A percentile compares a stretch with the other conserved stretches of the same genome.
Evolutionary conservation across 129 eudicot species (phyloP).

Genomic region (Artemisia annua): DNA sequence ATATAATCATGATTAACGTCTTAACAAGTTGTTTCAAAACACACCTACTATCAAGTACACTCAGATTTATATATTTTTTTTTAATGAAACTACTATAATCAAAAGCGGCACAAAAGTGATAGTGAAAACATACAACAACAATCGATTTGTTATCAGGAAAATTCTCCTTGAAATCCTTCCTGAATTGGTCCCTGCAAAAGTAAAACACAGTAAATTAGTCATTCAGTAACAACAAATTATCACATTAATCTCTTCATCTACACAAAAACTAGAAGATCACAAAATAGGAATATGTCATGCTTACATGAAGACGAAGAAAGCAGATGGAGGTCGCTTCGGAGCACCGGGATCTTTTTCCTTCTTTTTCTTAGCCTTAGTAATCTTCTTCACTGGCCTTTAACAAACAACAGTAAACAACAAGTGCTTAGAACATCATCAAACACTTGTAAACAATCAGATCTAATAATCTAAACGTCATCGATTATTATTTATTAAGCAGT

Average conservation of each 20-base stretch:
- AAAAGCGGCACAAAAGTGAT: neutral
- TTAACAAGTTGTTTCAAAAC: neutral
- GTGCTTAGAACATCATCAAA: neutral
- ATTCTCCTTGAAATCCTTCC: slow-evolving; percentile 51
- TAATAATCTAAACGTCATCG: slow-evolving; percentile 3
- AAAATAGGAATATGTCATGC: neutral
- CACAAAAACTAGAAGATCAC: neutral
- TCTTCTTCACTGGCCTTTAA: slow-evolving; percentile 40
- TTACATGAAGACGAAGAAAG: slow-evolving; percentile 59
- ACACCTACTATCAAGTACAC: neutral
- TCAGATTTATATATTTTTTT: neutral
- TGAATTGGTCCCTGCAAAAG: slow-evolving; percentile 40
- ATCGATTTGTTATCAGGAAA: slow-evolving; percentile 48
- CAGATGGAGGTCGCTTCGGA: slow-evolving; percentile 50
- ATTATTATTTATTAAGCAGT: neutral
- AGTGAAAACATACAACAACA: slow-evolving; percentile 23
- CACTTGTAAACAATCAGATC: slow-evolving; percentile 1
- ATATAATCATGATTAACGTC: neutral
- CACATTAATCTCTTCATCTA: slow-evolving; percentile 13
- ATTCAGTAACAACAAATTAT: neutral
- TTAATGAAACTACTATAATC: neutral
- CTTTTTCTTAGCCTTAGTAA: slow-evolving; percentile 26
- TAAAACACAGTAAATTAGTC: neutral
- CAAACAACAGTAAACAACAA: slow-evolving; percentile 1
- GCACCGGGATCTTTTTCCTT: slow-evolving; percentile 41